Evolutionary conservation across 2,329 filamentous ascomycete genomes (phyloP), one percentile per base, ranked within the genome.

Genomic region (Cytospora chrysosperma): DNA sequence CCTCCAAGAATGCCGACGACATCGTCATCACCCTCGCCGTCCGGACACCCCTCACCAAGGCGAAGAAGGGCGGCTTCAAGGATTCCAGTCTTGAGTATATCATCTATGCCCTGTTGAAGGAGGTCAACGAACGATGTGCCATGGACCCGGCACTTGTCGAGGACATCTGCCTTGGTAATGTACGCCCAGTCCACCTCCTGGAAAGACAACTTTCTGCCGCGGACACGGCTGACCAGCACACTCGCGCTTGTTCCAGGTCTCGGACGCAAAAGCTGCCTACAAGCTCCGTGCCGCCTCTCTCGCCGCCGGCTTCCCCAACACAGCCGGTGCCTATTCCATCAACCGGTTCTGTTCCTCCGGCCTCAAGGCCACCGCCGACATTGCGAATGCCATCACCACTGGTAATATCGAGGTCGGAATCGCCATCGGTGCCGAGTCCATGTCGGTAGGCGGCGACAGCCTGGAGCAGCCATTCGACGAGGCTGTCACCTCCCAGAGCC

Each of bases 281-380:
- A 94, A 96, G 76, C 82, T 90, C 72, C 94, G 95, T 70, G 92
- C 93, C 59, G 92, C 95, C 53, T 84, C 90, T 67, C 89, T 98
- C 67, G 91, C 92, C 55, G 95, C 95, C 63, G 95, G 95, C 70
- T 96, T 95, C 82, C 93, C 95, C 69, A 93, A 95, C 81, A 97
- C 94, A 8, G 85, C 91, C 56, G 86, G 87, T 68, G 92, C 90
- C 68, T 93, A 85, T 51, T 88, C 90, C 51, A 84, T 96, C 64
- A 98, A 98, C 83, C 90, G 95, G 67, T 98, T 99, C 88, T 99
- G 95, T 84, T 96, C 92, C 43, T 97, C 93, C 0, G 95, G 95
- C 40, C 88, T 99, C 69, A 96, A 97, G 79, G 93, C 95, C 63
- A 91, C 93, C 6, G 93, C 96, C 77, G 93, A 97, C 73, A 96